A percentile compares a stretch with the other conserved stretches of the same genome.
Evolutionary conservation across 1,284 basidiomycete species (phyloP).

Genomic region (Blastosporella zonata): DNA sequence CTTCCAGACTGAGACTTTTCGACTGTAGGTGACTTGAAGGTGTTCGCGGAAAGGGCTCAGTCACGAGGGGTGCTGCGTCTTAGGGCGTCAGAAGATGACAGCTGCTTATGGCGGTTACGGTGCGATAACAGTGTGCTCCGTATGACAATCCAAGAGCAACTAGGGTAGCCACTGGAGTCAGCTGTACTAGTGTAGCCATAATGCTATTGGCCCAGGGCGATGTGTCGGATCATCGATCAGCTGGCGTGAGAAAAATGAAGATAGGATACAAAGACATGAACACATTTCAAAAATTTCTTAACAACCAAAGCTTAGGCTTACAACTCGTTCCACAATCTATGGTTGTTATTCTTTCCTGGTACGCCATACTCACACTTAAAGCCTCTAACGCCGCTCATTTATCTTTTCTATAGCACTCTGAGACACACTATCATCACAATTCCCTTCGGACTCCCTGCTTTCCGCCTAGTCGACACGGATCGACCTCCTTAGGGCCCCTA

Average conservation of each 20-base stretch:
- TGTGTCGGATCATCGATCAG: neutral
- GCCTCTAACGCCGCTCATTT: constrained; percentile 1
- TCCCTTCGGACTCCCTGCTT: constrained; percentile 61
- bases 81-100: constrained; percentile 62
- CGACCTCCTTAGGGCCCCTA: constrained; percentile 63
- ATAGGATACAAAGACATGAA: neutral
- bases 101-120: constrained; percentile 70
- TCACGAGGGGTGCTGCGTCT: constrained; percentile 47
- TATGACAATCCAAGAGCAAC: constrained; percentile 35
- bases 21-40: constrained; percentile 58
- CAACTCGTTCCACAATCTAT: constrained; percentile 39
- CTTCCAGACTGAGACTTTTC: constrained; percentile 12
- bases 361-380: constrained; percentile 14
- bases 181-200: neutral
- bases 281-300: neutral
- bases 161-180: constrained; percentile 24
- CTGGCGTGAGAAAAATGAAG: constrained; percentile 6
- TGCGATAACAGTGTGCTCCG: constrained; percentile 43
- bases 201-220: neutral
- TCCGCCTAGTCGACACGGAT: constrained; percentile 64
- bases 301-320: constrained; percentile 1
- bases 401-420: constrained; percentile 29
- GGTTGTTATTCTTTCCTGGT: constrained; percentile 43
- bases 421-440: constrained; percentile 51
- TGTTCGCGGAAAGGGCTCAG: constrained; percentile 26